A percentile compares a stretch with the other conserved stretches of the same genome.
phyloP scores from a whole-genome alignment of 192 early-diverging fungal species.

The Gryganskiella cystojenkinii region DNA sequence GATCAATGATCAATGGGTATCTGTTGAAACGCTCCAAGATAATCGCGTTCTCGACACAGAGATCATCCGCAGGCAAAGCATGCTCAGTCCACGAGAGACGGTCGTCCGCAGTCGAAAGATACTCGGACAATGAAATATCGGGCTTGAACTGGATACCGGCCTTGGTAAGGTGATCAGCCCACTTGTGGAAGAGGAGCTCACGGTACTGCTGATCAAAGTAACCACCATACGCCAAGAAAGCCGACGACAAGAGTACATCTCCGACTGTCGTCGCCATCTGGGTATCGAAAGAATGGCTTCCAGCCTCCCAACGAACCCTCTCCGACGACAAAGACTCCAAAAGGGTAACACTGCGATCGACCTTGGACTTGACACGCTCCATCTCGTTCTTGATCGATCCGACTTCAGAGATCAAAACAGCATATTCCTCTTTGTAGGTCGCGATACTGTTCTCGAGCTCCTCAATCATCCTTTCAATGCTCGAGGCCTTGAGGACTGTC shows the following conservation, averaged over 20 bases:
- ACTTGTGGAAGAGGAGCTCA: conserved; percentile 79
- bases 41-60: conserved; percentile 98
- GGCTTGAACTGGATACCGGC: conserved; percentile 80
- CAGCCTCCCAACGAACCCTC: conserved; percentile 90
- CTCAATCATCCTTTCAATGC: conserved; percentile 81
- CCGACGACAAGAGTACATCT: conserved; percentile 91
- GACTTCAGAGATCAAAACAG: conserved; percentile 93
- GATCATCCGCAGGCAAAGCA: conserved; percentile 86
- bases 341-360: conserved; percentile 89
- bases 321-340: conserved; percentile 92
- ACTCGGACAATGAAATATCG: conserved; percentile 89
- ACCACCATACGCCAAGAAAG: conserved; percentile 97
- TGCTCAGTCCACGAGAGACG: conserved; percentile 90
- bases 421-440: conserved; percentile 98
- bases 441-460: conserved; percentile 90
- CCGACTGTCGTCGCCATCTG: conserved; percentile 99
- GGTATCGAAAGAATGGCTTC: conserved; percentile 89
- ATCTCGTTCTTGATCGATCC: conserved; percentile 92
- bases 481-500: conserved; percentile 74
- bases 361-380: conserved; percentile 92
- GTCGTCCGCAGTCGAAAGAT: conserved; percentile 92
- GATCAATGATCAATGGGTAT: conserved; percentile 98
- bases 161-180: conserved; percentile 75
- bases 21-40: conserved; percentile 96
- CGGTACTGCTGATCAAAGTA: conserved; percentile 99